Conservation (phyloP, 306 rosid genomes). For the Fagus sylvatica region DNA sequence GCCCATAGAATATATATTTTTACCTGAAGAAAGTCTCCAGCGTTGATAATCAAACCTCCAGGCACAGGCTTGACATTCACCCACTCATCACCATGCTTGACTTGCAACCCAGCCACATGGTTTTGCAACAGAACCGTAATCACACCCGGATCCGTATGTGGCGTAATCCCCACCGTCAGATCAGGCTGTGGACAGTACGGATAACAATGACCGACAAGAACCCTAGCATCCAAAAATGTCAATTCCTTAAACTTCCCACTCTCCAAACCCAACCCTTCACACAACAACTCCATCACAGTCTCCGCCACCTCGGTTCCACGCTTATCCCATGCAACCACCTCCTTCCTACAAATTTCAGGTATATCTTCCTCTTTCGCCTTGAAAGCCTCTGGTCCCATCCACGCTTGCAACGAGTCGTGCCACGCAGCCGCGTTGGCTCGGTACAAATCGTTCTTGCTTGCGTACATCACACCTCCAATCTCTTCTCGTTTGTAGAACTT, state of each 20-base stretch:
- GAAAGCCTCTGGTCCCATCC: constrained; percentile 22
- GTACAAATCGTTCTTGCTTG: constrained; percentile 39
- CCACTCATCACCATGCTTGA: constrained; percentile 30
- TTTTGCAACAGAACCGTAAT: constrained; percentile 30
- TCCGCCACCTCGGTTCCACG: constrained; percentile 27
- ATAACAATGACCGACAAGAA: constrained; percentile 25
- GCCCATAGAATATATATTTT: neutral
- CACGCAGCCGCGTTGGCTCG: constrained; percentile 32
- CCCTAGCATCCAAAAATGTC: constrained; percentile 8
- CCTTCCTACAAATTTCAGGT: constrained; percentile 27
- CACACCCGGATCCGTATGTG: constrained; percentile 36
- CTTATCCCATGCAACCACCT: constrained; percentile 34
- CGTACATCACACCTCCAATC: constrained; percentile 28
- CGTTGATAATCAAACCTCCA: constrained; percentile 31
- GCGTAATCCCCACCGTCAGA: constrained; percentile 28
- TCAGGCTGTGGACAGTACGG: constrained; percentile 45
- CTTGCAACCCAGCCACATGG: constrained; percentile 35
- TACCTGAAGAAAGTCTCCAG: constrained; percentile 42
- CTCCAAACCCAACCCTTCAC: constrained; percentile 42
- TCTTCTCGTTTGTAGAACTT: constrained; percentile 42
- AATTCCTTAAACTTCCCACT: constrained; percentile 33
- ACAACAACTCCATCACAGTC: constrained; percentile 39
- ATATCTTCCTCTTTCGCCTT: constrained; percentile 7
- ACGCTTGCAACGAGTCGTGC: constrained; percentile 42
- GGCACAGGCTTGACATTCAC: constrained; percentile 28